phyloP scores from a whole-genome alignment of 2,329 filamentous ascomycete species.

The Fusarium xyrophilum region DNA sequence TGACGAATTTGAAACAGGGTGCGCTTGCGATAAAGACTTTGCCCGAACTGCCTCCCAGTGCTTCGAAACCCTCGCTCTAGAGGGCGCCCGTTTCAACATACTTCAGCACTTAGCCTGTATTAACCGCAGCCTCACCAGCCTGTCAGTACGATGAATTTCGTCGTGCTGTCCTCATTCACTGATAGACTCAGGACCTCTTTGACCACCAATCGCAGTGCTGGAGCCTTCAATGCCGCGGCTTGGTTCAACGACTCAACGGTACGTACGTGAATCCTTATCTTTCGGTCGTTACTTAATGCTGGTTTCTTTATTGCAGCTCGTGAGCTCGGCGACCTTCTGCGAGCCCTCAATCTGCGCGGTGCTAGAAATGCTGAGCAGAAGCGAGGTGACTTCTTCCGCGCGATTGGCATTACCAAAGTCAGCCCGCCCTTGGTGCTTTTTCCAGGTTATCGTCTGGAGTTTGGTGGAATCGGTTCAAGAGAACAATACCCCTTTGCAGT shows the following conservation, averaged over 20 bases:
- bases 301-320: background rate
- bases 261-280: too few species aligned
- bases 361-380: background rate
- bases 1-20: too few species aligned
- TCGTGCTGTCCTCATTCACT: background rate
- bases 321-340: background rate
- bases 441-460: background rate
- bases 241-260: background rate
- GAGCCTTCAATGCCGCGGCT: background rate
- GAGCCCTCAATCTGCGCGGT: background rate
- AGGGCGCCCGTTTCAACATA: background rate
- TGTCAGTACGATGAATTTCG: background rate
- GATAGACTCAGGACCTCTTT: background rate
- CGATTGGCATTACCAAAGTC: background rate
- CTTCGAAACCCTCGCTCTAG: too few species aligned
- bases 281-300: too few species aligned
- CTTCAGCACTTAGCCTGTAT: background rate
- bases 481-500: background rate
- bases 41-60: too few species aligned
- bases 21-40: too few species aligned
- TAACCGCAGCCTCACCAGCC: background rate
- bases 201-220: background rate
- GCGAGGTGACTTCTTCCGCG: background rate
- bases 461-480: background rate
- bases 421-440: background rate